These are phyloP conservation scores for Orbilia javanica DNA, from an alignment of 2,329 filamentous ascomycete genomes.

Conservation along the genomic window DNA sequence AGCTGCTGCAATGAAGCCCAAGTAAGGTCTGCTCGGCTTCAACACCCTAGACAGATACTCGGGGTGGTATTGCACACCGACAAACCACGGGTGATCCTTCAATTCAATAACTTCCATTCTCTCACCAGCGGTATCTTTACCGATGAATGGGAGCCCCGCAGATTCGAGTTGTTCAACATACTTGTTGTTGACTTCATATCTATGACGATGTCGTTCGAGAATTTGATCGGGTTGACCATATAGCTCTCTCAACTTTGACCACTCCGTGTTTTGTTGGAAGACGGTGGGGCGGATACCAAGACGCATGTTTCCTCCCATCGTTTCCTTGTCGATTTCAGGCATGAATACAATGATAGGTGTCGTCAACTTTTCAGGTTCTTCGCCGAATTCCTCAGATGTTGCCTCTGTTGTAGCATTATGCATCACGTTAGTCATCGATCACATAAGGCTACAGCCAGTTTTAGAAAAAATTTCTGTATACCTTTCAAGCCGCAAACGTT, in stretches of 20 bases:
- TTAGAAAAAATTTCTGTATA: conserved; percentile 3
- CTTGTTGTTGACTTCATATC: conserved; percentile 89
- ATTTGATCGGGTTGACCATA: conserved; percentile 74
- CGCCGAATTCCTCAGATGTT: conserved; percentile 71
- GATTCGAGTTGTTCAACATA: conserved; percentile 77
- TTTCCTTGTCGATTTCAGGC: conserved; percentile 84
- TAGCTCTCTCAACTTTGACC: conserved; percentile 80
- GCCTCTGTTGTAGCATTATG: conserved; percentile 64
- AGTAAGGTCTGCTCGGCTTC: conserved; percentile 78
- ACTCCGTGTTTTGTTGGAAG: conserved; percentile 81
- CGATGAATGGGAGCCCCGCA: conserved; percentile 79
- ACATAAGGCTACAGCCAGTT: no score
- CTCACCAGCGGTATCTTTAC: conserved; percentile 81
- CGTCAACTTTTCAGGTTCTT: conserved; percentile 68
- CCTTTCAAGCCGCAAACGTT: conserved; percentile 75
- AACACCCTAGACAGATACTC: conserved; percentile 85
- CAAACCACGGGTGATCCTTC: conserved; percentile 85
- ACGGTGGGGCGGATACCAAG: conserved; percentile 79
- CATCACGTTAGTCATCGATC: background rate
- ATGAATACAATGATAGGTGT: conserved; percentile 87
- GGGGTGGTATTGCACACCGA: conserved; percentile 89
- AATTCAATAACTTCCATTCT: conserved; percentile 88
- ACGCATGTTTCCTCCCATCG: conserved; percentile 87
- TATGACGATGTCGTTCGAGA: conserved; percentile 84
- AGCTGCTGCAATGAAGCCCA: conserved; percentile 86